A percentile compares a stretch with the other conserved stretches of the same genome.
These are phyloP conservation scores for Metschnikowia sp. DNA, from an alignment of 805 yeast species.

Conservation along the genomic window DNA sequence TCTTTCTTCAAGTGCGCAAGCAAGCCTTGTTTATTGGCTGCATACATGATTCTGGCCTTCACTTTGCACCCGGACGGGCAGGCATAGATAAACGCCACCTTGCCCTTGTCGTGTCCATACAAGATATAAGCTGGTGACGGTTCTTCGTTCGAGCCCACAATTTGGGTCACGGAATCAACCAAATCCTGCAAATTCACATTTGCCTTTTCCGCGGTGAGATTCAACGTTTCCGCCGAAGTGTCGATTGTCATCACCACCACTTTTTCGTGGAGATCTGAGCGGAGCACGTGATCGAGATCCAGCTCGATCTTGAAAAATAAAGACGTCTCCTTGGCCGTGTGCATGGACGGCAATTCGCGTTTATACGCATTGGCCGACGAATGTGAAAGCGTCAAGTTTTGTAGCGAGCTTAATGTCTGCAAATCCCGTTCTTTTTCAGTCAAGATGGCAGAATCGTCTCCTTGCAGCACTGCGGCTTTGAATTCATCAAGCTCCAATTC, in stretches of 20 bases:
- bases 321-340: slow-evolving; percentile 9
- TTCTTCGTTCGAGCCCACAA: slow-evolving; percentile 22
- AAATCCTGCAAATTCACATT: slow-evolving; percentile 21
- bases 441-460: slow-evolving; percentile 41
- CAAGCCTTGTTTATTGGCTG: slow-evolving; percentile 69
- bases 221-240: slow-evolving; percentile 40
- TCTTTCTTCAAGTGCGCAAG: slow-evolving; percentile 46
- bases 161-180: slow-evolving; percentile 17
- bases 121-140: slow-evolving; percentile 58
- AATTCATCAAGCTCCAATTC: slow-evolving; percentile 55
- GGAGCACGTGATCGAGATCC: slow-evolving; percentile 22
- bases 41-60: slow-evolving; percentile 88
- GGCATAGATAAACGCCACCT: slow-evolving; percentile 65
- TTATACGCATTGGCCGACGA: slow-evolving; percentile 6
- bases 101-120: slow-evolving; percentile 38
- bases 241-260: slow-evolving; percentile 53
- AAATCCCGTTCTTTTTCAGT: slow-evolving; percentile 58
- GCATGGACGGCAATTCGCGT: slow-evolving; percentile 37
- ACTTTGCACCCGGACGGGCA: slow-evolving; percentile 91
- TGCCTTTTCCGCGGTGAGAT: slow-evolving; percentile 18
- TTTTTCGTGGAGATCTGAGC: slow-evolving; percentile 19
- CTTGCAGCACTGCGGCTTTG: slow-evolving; percentile 16
- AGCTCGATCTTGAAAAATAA: slow-evolving; percentile 15
- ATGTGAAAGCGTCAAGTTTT: slow-evolving; percentile 27
- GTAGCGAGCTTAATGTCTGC: slow-evolving; percentile 39